Evolutionary conservation across 1,284 basidiomycete species (phyloP), one percentile per base, ranked within the genome.

Genomic region (Wolfiporia cocos): DNA sequence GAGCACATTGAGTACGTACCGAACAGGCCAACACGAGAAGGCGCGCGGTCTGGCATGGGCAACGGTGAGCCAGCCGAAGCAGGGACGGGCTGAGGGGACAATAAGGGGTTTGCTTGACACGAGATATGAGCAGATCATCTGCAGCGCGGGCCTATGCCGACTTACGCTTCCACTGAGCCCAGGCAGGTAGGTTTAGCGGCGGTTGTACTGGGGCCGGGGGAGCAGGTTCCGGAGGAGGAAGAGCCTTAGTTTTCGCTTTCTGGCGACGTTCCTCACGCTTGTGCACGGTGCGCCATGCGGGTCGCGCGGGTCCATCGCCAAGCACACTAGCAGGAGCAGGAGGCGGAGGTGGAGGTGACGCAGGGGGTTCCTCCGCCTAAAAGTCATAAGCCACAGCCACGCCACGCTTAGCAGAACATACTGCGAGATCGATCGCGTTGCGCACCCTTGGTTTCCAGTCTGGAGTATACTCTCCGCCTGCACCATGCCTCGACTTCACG

Each of bases 121-220:
- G 21, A 50, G 33, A n/a, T 15, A 28, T 39, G 24, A 34, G 14
- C 21, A 17, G 22, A 39, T 44, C 12, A 14, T 35, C 20, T 11
- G n/a, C 10, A 36, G 34, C 34, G 21, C 41, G 38, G n/a, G n/a
- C n/a, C n/a, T n/a, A n/a, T n/a, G 31, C 47, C 15, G 18, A 67
- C 74, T 49, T 47, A 87, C 77, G 76, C 66, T 79, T 71, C 85
- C 84, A 87, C 51, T 86, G 81, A 1, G 82, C 76, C 85, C 85
- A 87, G 0, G 82, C 73, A 22, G 83, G 84, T 33, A 76, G 20
- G 34, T 74, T 70, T 1, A 73, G 69, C 42, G 68, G 63, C 0
- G 72, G 70, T 5, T 71, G 66, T 38, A 69, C 68, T 10, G 71
- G 62, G 1, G 45, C 65, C n/a, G 70, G 58, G 0, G 73, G 66